Evolutionary conservation across 2,329 filamentous ascomycete species (phyloP), one percentile per base, ranked within the genome.

Genomic region (Eutypa lata): DNA sequence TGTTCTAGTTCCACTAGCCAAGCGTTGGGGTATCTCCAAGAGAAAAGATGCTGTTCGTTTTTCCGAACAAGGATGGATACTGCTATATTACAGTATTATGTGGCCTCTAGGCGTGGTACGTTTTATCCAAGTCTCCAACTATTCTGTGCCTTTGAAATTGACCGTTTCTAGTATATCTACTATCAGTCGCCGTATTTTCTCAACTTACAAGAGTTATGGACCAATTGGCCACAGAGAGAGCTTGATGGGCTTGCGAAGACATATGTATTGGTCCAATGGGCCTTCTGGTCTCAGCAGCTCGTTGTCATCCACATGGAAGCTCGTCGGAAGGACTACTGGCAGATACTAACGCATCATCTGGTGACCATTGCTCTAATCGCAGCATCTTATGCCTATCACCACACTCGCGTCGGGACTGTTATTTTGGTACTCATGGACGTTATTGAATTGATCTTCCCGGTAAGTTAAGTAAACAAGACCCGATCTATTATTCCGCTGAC

Each of bases 321-420:
- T 71, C 84, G 88, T 59, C 83, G 93, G 65, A 97, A 96, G 73
- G 93, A 97, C 64, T 88, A 97, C 72, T 88, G 85, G 75, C 91
- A 97, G 72, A 97, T 97, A 93, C 85, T 97, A 60, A 86, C 85
- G 14, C 93, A 97, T 71, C 93, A 97, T 73, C 80, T 96, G 66
- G 85, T 96, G 65, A 97, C 93, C 21, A 89, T 85, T 63, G 75
- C 78, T 3, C 82, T 97, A 45, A 85, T 97, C 55, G 84, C 84
- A 54, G 81, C 86, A 28, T 91, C 89, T 56, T 97, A 97, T 69
- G 82, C 85, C 57, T 96, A 94, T 69, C 86, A 92, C 66, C 86
- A 91, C 67, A 93, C 87, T 52, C 88, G 89, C 42, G 89, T 96
- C 26, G 91, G 90, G 48, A 94, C 91, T 65, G 80, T 95, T 40